These are phyloP conservation scores for Fistulifera solaris DNA, from an alignment of 108 stramenopile genomes.

Conservation along the genomic window DNA sequence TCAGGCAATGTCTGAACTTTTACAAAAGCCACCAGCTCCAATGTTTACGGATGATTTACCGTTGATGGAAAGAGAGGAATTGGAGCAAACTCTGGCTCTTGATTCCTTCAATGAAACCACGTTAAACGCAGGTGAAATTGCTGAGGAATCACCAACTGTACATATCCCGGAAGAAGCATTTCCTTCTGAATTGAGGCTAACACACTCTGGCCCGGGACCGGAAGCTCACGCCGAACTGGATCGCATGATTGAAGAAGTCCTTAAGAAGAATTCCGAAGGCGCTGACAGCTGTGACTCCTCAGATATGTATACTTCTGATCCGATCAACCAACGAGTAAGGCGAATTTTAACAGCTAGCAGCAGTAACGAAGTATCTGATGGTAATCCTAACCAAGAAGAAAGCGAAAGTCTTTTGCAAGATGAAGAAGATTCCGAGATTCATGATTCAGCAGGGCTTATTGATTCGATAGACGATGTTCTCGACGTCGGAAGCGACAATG, in stretches of 20 bases:
- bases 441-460: conserved; percentile 4
- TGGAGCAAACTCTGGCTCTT: too few relatives aligned
- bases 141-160: too few relatives aligned
- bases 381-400: background rate
- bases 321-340: background rate
- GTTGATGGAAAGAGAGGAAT: too few relatives aligned
- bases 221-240: conserved; percentile 2
- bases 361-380: background rate
- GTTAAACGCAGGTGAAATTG: too few relatives aligned
- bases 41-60: too few relatives aligned
- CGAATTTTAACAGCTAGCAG: background rate
- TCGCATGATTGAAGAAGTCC: background rate
- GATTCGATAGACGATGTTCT: conserved; percentile 2
- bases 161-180: too few relatives aligned
- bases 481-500: background rate
- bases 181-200: too few relatives aligned
- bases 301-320: background rate
- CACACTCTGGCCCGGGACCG: background rate
- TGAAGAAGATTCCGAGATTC: conserved; percentile 9
- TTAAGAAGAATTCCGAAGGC: background rate
- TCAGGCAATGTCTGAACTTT: conserved; percentile 23
- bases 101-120: too few relatives aligned
- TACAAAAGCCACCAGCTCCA: background rate
- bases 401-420: conserved; percentile 1
- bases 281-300: background rate